Evolutionary conservation across 768 basidiomycete genomes (phyloP), one percentile per base, ranked within the genome.

Genomic region (Podaxis pistillaris): DNA sequence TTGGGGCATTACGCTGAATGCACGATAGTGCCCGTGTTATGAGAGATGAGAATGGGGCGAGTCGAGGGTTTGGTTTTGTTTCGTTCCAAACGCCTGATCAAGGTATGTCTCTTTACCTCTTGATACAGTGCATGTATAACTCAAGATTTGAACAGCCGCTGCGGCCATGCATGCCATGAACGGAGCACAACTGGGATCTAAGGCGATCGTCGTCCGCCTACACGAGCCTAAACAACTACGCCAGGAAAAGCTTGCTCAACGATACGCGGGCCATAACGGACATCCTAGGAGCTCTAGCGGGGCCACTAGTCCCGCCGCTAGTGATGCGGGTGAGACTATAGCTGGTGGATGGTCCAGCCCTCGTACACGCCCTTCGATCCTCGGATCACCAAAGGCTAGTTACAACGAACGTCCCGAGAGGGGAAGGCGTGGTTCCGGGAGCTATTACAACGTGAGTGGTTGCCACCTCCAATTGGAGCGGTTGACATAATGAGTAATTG

Each of bases 211-310:
- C 1, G 94, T 96, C 28, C 85, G 94, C 46, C 76, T 96, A 57
- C 93, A 96, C 67, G 94, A 96, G 73, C 94, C 93, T 8, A 95
- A 94, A 72, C 91, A 93, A 71, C 75, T 94, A n/a, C 84, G 94
- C 22, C 90, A 94, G 71, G 92, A 93, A 75, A 94, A 94, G 67
- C 79, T 94, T 8, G 92, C 92, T 13, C 88, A 89, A 60, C 82
- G 91, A n/a, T 93, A 91, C 68, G 61, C 54, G 1, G 85, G 84
- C 5, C 85, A 88, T 66, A 91, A 90, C 68, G 88, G 88, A 15
- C 93, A 94, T 68, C 91, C 91, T 11, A 83, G 91, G 65, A 88
- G 81, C 64, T 84, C 88, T 2, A 91, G 90, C 68, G 93, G 93
- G 12, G 91, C 92, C 8, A 93, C 92, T 0, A 93, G 91, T 70